phyloP scores from a whole-genome alignment of 495 filamentous ascomycete genomes.

The Podospora comata region DNA sequence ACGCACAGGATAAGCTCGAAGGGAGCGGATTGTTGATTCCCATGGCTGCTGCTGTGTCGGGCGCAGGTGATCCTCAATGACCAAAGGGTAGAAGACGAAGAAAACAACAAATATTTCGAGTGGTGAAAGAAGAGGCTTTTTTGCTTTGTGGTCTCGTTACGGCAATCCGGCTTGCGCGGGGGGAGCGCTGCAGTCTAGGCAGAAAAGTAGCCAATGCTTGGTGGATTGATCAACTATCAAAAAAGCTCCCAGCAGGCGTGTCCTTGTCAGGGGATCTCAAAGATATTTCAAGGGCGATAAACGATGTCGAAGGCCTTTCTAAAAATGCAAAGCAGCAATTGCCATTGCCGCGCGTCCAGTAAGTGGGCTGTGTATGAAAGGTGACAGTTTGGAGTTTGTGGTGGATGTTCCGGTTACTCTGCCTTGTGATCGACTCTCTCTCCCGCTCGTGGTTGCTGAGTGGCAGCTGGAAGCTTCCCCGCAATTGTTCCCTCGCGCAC shows the following conservation, averaged over 20 bases:
- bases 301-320: background rate
- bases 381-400: background rate
- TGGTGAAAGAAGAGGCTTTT: background rate
- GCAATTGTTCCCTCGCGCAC: background rate
- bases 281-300: background rate
- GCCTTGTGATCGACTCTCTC: background rate
- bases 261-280: background rate
- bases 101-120: background rate
- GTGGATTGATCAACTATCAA: background rate
- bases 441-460: background rate
- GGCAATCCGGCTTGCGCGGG: constrained; percentile 3
- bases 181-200: background rate
- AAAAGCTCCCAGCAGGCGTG: background rate
- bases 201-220: background rate
- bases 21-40: constrained; percentile 59
- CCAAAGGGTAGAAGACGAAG: background rate
- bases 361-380: constrained; percentile 6
- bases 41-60: constrained; percentile 34
- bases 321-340: background rate
- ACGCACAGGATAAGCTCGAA: constrained; percentile 58
- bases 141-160: background rate
- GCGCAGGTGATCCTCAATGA: background rate
- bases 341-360: background rate
- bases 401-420: background rate
- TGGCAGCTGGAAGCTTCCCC: constrained; percentile 1